A percentile compares a stretch with the other conserved stretches of the same genome.
These are phyloP conservation scores for Phlyctochytrium planicorne DNA, from an alignment of 192 early-diverging fungal species.

Conservation along the genomic window DNA sequence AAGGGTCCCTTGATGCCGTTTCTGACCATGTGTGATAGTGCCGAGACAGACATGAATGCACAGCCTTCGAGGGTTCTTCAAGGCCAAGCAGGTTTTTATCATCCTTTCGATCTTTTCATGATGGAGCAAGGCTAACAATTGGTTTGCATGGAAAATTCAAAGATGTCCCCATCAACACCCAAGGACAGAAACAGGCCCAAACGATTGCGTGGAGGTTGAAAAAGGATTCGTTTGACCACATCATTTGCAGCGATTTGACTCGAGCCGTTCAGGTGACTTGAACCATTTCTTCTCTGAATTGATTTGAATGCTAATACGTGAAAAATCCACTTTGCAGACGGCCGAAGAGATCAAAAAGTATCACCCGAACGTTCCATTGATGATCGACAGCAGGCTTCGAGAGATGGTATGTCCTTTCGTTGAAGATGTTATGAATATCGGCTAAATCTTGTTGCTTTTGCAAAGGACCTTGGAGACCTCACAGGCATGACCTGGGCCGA, in stretches of 20 bases:
- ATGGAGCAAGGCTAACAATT: too few species aligned
- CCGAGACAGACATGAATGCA: constrained; percentile 47
- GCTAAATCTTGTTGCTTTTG: background rate
- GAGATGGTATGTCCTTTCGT: constrained; percentile 31
- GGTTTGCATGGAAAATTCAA: background rate
- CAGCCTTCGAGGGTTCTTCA: constrained; percentile 40
- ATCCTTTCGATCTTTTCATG: background rate
- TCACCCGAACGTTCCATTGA: constrained; percentile 31
- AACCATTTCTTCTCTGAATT: too few species aligned
- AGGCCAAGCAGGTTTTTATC: constrained; percentile 44
- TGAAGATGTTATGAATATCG: background rate
- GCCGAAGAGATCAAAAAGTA: constrained; percentile 41
- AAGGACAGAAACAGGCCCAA: constrained; percentile 38
- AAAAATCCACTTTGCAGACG: constrained; percentile 24
- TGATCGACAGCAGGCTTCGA: constrained; percentile 36
- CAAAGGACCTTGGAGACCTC: constrained; percentile 41
- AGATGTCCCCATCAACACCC: constrained; percentile 38
- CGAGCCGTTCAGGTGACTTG: constrained; percentile 37
- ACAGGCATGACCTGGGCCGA: constrained; percentile 41
- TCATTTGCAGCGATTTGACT: constrained; percentile 47
- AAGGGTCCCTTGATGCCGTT: too few species aligned
- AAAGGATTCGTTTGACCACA: constrained; percentile 43
- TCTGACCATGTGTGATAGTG: constrained; percentile 21
- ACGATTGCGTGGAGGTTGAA: constrained; percentile 40
- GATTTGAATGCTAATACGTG: background rate